These are phyloP conservation scores for Mycena belliarum DNA, from an alignment of 768 basidiomycete genomes.

Conservation along the genomic window DNA sequence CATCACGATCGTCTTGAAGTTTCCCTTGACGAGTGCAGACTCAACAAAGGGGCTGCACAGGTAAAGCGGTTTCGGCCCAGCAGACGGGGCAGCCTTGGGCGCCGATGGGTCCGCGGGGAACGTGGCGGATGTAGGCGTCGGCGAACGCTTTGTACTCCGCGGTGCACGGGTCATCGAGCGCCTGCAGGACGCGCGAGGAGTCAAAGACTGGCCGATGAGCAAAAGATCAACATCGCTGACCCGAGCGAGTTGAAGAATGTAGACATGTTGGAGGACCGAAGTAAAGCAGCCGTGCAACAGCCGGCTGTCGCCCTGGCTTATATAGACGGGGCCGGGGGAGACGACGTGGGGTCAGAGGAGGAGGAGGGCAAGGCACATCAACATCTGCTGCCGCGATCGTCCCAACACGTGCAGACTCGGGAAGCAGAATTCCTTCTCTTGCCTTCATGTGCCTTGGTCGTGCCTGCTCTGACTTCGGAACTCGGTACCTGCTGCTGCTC, in stretches of 20 bases:
- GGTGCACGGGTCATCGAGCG: conserved; percentile 76
- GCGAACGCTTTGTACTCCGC: conserved; percentile 69
- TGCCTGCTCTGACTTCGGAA: neutral
- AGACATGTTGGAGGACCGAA: conserved; percentile 51
- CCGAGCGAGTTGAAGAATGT: conserved; percentile 85
- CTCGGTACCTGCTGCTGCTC: neutral
- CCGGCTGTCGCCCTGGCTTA: conserved; percentile 3
- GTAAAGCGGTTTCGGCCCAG: conserved; percentile 68
- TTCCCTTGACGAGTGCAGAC: conserved; percentile 93
- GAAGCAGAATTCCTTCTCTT: no score
- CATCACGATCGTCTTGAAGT: conserved; percentile 96
- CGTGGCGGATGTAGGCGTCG: conserved; percentile 72
- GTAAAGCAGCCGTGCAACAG: conserved; percentile 15
- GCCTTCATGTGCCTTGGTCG: no score
- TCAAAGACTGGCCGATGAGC: neutral
- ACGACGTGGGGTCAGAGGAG: conserved; percentile 1
- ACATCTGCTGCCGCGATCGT: neutral
- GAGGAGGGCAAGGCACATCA: conserved; percentile 1
- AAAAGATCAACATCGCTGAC: conserved; percentile 49
- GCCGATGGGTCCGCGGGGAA: conserved; percentile 45
- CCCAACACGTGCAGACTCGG: neutral
- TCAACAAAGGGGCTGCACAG: conserved; percentile 96
- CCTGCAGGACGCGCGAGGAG: conserved; percentile 34
- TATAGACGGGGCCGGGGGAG: neutral
- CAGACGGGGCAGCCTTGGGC: conserved; percentile 40